These are phyloP conservation scores for Phytopythium litorale DNA, from an alignment of 352 stramenopile genomes.

Conservation along the genomic window DNA sequence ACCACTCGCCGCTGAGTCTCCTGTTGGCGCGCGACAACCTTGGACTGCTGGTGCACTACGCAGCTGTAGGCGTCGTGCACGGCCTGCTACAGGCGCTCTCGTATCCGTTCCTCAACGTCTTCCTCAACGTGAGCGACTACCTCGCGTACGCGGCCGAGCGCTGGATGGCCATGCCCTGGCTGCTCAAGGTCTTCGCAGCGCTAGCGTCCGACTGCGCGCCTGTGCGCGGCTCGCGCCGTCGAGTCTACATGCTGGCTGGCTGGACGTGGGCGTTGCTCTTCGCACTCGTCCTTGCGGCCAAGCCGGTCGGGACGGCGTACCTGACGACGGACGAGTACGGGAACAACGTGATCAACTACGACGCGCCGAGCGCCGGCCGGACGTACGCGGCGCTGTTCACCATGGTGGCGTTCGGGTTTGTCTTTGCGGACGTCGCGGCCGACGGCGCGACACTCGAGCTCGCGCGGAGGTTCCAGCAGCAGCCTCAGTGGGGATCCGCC, in stretches of 20 bases:
- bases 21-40: constrained; percentile 37
- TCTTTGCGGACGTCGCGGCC: constrained; percentile 37
- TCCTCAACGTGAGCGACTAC: constrained; percentile 72
- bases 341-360: constrained; percentile 27
- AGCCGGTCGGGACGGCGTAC: constrained; percentile 36
- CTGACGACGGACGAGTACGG: constrained; percentile 13
- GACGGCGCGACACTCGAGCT: constrained; percentile 49
- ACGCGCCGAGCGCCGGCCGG: constrained; percentile 24
- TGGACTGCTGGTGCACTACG: constrained; percentile 54
- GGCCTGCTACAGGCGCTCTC: constrained; percentile 49
- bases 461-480: constrained; percentile 14
- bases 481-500: background rate
- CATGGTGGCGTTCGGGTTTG: constrained; percentile 40
- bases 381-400: constrained; percentile 55
- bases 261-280: constrained; percentile 49
- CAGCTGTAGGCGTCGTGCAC: constrained; percentile 40
- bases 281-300: constrained; percentile 30
- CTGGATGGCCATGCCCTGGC: constrained; percentile 54
- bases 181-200: constrained; percentile 49
- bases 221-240: constrained; percentile 34
- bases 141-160: constrained; percentile 44
- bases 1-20: constrained; percentile 1
- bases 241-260: constrained; percentile 46
- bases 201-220: constrained; percentile 48
- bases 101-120: constrained; percentile 73